Evolutionary conservation across 176 grass and related monocot species (phyloP).

Genomic region (Cenchrus purpureus): DNA sequence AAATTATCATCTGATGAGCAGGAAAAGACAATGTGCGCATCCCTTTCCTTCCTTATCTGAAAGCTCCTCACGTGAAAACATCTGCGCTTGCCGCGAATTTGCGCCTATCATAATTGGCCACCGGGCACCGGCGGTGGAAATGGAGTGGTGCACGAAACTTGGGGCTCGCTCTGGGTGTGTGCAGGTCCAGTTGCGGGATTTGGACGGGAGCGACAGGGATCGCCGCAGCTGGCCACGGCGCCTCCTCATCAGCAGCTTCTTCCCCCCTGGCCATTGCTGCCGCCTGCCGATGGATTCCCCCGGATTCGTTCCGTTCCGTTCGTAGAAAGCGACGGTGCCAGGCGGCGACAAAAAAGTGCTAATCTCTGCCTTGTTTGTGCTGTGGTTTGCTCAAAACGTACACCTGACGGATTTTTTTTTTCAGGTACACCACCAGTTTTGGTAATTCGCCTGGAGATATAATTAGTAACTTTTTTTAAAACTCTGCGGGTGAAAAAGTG

Average conservation of each 20-base stretch:
- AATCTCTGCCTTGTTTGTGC: neutral
- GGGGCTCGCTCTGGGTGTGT: neutral
- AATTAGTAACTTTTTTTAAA: neutral
- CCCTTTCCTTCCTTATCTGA: neutral
- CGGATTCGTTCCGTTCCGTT: neutral
- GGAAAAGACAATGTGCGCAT: neutral
- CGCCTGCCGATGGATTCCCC: constrained; percentile 3
- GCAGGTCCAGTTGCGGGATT: constrained; percentile 29
- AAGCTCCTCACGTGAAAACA: constrained; percentile 18
- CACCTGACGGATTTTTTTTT: neutral
- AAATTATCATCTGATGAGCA: neutral
- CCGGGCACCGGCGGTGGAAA: neutral
- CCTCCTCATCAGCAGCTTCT: neutral
- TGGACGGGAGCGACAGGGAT: constrained; percentile 34
- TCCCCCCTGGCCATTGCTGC: neutral
- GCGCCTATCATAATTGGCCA: neutral
- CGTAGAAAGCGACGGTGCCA: neutral
- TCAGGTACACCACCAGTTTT: no score
- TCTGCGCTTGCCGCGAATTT: neutral
- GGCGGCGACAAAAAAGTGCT: constrained; percentile 33
- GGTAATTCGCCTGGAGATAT: neutral
- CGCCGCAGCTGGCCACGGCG: neutral
- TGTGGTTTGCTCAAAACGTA: no score
- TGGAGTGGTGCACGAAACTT: constrained; percentile 17
- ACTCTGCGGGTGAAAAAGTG: neutral